A percentile compares a stretch with the other conserved stretches of the same genome.
Evolutionary conservation across 2,329 filamentous ascomycete species (phyloP).

Genomic region (Apiospora phragmitis): DNA sequence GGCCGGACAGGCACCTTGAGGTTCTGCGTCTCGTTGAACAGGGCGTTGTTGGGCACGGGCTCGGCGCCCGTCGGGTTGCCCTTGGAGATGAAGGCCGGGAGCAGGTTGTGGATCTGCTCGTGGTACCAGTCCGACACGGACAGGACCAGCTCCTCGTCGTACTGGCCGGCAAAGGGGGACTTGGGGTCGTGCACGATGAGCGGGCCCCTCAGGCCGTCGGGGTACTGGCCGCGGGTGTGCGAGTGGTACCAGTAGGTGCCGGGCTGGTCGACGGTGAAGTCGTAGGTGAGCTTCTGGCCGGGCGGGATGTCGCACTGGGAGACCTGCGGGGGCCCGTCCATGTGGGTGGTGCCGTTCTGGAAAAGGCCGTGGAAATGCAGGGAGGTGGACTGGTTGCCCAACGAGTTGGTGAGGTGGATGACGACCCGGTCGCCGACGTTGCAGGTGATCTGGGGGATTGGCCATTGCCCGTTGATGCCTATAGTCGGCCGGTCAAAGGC

Average conservation of each 20-base stretch:
- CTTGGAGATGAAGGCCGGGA: slow-evolving; percentile 51
- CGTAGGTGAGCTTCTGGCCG: slow-evolving; percentile 66
- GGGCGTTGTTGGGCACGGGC: slow-evolving; percentile 66
- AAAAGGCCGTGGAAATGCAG: slow-evolving; percentile 73
- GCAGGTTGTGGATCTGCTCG: slow-evolving; percentile 49
- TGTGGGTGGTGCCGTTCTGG: slow-evolving; percentile 65
- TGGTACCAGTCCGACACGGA: slow-evolving; percentile 75
- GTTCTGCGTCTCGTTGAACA: slow-evolving; percentile 71
- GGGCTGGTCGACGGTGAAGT: slow-evolving; percentile 68
- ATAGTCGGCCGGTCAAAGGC: slow-evolving; percentile 65
- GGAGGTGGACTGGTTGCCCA: slow-evolving; percentile 64
- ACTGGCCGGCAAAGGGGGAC: slow-evolving; percentile 56
- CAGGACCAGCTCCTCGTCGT: slow-evolving; percentile 64
- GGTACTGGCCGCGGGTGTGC: slow-evolving; percentile 64
- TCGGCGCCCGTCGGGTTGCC: slow-evolving; percentile 59
- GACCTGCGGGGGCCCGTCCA: slow-evolving; percentile 69
- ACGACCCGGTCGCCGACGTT: slow-evolving; percentile 62
- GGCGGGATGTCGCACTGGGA: slow-evolving; percentile 68
- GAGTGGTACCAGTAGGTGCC: slow-evolving; percentile 83
- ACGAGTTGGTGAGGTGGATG: slow-evolving; percentile 57
- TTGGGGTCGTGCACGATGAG: slow-evolving; percentile 65
- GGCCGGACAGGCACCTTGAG: slow-evolving; percentile 61
- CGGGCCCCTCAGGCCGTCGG: slow-evolving; percentile 66
- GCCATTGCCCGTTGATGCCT: slow-evolving; percentile 77
- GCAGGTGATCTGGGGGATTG: slow-evolving; percentile 65